Evolutionary conservation across 352 stramenopile species (phyloP), one percentile per base, ranked within the genome.

Genomic region (Globisporangium nagaii): DNA sequence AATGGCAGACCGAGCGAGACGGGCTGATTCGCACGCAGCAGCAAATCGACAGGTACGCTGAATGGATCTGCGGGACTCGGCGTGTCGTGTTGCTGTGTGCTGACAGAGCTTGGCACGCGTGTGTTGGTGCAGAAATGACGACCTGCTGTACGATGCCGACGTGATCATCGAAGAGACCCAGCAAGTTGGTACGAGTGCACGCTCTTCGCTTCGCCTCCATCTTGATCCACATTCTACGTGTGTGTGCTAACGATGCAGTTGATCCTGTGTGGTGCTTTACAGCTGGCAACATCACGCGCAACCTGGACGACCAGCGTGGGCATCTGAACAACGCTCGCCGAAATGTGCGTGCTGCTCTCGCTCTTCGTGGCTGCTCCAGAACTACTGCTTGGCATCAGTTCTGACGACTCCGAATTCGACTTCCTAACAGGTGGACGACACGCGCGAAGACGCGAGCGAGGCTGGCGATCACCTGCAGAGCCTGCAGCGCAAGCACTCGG

Each of bases 401-500:
- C n/a, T n/a, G n/a, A n/a, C n/a, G n/a, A n/a, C n/a, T n/a, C n/a
- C n/a, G n/a, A n/a, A n/a, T n/a, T n/a, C n/a, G n/a, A n/a, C n/a
- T n/a, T n/a, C n/a, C n/a, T n/a, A n/a, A 19, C 19, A 84, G 75
- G 62, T 92, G 11, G 71, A 91, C 44, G 63, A 77, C 9, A 82
- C 78, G 17, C 83, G 71, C 31, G 75, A 84, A 51, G 80, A 93
- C 53, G 79, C 83, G 37, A 56, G 66, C 45, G 80, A 93, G 44
- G 83, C 83, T 1, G 67, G 62, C 20, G 43, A 71, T 35, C 80
- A 91, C 62, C 51, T 93, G 17, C 74, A 72, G 56, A 93, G 83
- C 42, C 78, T 91, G 41, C 79, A 83, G 66, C 86, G 76, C 58
- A 93, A 93, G 66, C 82, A 81, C 60, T 65, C 71, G 27, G 71